These are phyloP conservation scores for Nakaseomyces glabratus DNA, from an alignment of 1,139 yeast genomes.

Conservation along the genomic window DNA sequence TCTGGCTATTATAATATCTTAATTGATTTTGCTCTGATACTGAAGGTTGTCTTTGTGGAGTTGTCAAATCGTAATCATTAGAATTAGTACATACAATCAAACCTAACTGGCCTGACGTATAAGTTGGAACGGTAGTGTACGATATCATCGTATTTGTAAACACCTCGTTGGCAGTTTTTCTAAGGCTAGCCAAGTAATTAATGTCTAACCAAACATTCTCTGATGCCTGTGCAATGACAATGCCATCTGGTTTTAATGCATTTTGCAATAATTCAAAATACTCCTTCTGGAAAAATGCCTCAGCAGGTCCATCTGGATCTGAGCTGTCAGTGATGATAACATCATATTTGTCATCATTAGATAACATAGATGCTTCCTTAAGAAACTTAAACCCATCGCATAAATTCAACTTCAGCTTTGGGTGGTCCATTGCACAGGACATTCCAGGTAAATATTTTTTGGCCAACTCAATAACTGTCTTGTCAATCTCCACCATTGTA, in stretches of 20 bases:
- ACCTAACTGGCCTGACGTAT: slow-evolving; percentile 95
- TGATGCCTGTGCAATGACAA: slow-evolving; percentile 83
- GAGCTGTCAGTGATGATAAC: slow-evolving; percentile 91
- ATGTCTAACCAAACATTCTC: slow-evolving; percentile 91
- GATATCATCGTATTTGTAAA: slow-evolving; percentile 73
- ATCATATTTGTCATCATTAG: slow-evolving; percentile 49
- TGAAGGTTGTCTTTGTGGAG: slow-evolving; percentile 47
- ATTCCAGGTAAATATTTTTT: slow-evolving; percentile 69
- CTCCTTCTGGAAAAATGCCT: slow-evolving; percentile 74
- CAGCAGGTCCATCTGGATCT: slow-evolving; percentile 98
- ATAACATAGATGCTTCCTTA: slow-evolving; percentile 34
- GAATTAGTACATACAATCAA: slow-evolving; percentile 73
- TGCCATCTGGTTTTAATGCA: slow-evolving; percentile 64
- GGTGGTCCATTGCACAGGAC: slow-evolving; percentile 65
- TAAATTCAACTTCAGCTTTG: slow-evolving; percentile 62
- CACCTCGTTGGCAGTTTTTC: slow-evolving; percentile 54
- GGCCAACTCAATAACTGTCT: slow-evolving; percentile 68
- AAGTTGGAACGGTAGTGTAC: slow-evolving; percentile 87
- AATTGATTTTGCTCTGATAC: slow-evolving; percentile 45
- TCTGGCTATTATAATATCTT: slow-evolving; percentile 61
- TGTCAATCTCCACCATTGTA: slow-evolving; percentile 86
- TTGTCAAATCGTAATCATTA: slow-evolving; percentile 39
- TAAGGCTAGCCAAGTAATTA: slow-evolving; percentile 50
- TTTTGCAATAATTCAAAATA: slow-evolving; percentile 66
- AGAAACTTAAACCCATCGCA: slow-evolving; percentile 87